Evolutionary conservation across 1,284 basidiomycete genomes (phyloP).

Genomic region (Spongiforma sp.): DNA sequence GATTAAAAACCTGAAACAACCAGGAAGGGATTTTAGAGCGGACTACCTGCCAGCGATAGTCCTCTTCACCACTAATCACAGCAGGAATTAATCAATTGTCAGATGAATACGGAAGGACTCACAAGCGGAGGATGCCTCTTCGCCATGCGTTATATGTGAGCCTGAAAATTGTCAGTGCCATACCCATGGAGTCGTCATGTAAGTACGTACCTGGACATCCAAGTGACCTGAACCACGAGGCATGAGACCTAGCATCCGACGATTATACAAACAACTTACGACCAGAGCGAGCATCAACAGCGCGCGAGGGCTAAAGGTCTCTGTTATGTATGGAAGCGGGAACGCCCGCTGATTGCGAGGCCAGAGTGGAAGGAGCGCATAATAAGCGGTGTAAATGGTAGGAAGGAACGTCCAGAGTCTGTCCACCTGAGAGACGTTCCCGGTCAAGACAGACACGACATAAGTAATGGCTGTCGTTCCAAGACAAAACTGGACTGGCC

Average conservation of each 20-base stretch:
- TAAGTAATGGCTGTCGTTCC: slow-evolving; percentile 55
- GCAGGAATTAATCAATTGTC: background rate
- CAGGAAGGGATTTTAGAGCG: slow-evolving; percentile 67
- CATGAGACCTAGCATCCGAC: slow-evolving; percentile 12
- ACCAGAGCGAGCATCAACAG: slow-evolving; percentile 72
- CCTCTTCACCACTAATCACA: slow-evolving; percentile 69
- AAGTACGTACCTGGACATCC: slow-evolving; percentile 65
- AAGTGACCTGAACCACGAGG: slow-evolving; percentile 45
- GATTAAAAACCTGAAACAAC: slow-evolving; percentile 82
- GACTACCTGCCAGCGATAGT: slow-evolving; percentile 90
- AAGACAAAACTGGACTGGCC: slow-evolving; percentile 68
- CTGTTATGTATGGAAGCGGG: slow-evolving; percentile 62
- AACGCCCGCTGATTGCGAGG: slow-evolving; percentile 48
- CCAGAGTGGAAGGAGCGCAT: slow-evolving; percentile 73
- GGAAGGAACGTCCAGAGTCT: slow-evolving; percentile 81
- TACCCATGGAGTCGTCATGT: background rate
- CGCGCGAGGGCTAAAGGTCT: slow-evolving; percentile 67
- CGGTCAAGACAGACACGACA: slow-evolving; percentile 66
- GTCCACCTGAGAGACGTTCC: slow-evolving; percentile 89
- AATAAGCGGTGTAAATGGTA: slow-evolving; percentile 78
- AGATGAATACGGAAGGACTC: slow-evolving; percentile 27
- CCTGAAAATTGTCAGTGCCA: slow-evolving; percentile 40
- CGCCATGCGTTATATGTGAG: slow-evolving; percentile 86
- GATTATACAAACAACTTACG: slow-evolving; percentile 41
- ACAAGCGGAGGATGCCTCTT: slow-evolving; percentile 83